Evolutionary conservation across 202 grass and related monocot species (phyloP), one percentile per base, ranked within the genome.

Genomic region (Musa balbisiana): DNA sequence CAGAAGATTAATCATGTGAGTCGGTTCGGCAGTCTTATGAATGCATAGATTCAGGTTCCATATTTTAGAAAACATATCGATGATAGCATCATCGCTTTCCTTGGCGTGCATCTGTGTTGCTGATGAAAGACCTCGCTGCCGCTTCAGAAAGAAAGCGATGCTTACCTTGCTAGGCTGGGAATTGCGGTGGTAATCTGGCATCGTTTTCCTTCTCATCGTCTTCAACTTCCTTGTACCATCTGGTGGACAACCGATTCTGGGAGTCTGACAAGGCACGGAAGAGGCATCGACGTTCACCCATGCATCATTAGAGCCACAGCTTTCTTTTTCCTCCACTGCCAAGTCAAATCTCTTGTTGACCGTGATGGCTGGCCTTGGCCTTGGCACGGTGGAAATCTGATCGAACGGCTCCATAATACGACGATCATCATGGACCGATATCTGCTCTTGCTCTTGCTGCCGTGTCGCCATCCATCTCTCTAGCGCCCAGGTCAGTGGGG

Each of bases 391-490:
- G 15, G 62, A 53, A 16, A 63, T 63, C 2, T 81, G 89, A 22
- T 76, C 67, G 5, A 86, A 53, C 4, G 11, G 12, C 69, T 80
- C 85, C 81, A 86, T 85, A 82, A 78, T 92, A 68, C 79, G 52
- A 80, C 89, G 85, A 82, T 94, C 91, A 65, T 87, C 87, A 1
- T 0, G 33, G 3, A 72, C 64, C 15, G 60, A 72, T 12, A 10
- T 73, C 56, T 52, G 55, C 49, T 87, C 77, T 2, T 85, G 55
- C 49, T 87, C 77, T 2, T 85, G 75, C 13, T 73, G 86, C 23
- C 87, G 85, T 65, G 89, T 90, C 15, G 96, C 91, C 96, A 96
- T 99, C 96, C 96, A 99, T 81, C 91, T 92, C 82, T 99, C 96
- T 63, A 99, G 87, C 96, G 75, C 95, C 90, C 70, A 80, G 85